These are phyloP conservation scores for Dicorynia guianensis DNA, from an alignment of 306 rosid genomes.

Conservation along the genomic window DNA sequence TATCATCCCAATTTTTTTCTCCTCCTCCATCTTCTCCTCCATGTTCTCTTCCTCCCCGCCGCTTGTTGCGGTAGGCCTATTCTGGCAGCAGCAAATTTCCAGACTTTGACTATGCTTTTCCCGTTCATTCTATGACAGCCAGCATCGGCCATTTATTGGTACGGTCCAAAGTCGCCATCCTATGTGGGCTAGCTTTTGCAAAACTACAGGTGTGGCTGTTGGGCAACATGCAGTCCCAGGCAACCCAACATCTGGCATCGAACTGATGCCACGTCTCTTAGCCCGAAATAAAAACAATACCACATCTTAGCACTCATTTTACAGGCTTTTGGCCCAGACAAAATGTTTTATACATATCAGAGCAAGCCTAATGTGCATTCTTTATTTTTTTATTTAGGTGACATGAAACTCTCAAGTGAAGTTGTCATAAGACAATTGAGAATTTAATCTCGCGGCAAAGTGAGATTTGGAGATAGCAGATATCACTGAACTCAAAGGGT, in stretches of 20 bases:
- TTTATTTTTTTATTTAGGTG: no score
- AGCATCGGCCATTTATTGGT: neutral
- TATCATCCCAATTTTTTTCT: slow-evolving; percentile 42
- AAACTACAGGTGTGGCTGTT: slow-evolving; percentile 33
- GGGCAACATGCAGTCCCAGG: neutral
- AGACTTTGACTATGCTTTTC: neutral
- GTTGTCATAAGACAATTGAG: no score
- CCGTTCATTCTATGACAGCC: neutral
- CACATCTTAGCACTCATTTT: no score
- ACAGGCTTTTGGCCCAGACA: no score
- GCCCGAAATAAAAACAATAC: neutral
- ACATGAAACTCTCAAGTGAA: no score
- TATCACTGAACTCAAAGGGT: no score
- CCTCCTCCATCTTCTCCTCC: slow-evolving; percentile 41
- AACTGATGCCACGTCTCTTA: neutral
- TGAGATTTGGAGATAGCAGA: no score
- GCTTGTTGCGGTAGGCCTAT: neutral
- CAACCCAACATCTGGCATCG: slow-evolving; percentile 33
- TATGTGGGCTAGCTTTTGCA: neutral
- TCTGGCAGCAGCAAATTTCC: neutral
- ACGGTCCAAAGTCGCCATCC: neutral
- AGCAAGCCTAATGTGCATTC: no score
- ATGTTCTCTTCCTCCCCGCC: slow-evolving; percentile 28
- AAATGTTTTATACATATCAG: no score
- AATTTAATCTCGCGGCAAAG: no score